phyloP scores from a whole-genome alignment of 2,329 filamentous ascomycete species.

The Beauveria pseudobassiana region DNA sequence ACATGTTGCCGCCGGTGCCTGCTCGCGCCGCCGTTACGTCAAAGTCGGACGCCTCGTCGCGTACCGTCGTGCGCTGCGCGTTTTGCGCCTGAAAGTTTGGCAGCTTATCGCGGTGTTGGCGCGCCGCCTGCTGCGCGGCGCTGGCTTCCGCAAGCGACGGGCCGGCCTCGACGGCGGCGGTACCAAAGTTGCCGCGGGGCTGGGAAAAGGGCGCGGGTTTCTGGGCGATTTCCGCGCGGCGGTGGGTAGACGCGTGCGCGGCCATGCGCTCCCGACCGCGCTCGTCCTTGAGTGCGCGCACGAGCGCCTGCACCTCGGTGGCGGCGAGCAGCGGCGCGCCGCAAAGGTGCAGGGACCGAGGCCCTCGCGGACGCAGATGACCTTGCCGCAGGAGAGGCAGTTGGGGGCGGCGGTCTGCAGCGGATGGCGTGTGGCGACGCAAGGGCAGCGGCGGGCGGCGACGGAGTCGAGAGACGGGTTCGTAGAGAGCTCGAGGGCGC shows the following conservation, averaged over 20 bases:
- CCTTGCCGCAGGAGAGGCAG: constrained; percentile 86
- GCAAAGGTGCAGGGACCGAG: constrained; percentile 91
- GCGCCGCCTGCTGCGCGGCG: constrained; percentile 49
- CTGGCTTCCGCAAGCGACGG: constrained; percentile 48
- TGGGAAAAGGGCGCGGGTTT: constrained; percentile 53
- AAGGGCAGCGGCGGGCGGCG: constrained; percentile 66
- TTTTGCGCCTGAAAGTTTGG: constrained; percentile 81
- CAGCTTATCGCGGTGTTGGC: constrained; percentile 72
- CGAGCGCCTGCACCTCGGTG: constrained; percentile 76
- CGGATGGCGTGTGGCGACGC: constrained; percentile 80
- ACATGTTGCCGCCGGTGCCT: constrained; percentile 51
- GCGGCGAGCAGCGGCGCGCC: constrained; percentile 62
- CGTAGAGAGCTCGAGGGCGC: constrained; percentile 81
- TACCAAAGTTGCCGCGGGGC: constrained; percentile 27
- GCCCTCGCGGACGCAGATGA: constrained; percentile 90
- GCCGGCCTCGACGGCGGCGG: constrained; percentile 19
- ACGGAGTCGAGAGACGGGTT: constrained; percentile 60
- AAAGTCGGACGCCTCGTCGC: constrained; percentile 71
- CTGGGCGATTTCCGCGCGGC: constrained; percentile 55
- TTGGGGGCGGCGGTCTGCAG: constrained; percentile 89
- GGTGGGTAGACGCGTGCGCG: constrained; percentile 64
- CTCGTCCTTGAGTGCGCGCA: constrained; percentile 75
- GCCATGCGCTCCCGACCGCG: constrained; percentile 81
- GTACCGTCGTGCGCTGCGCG: constrained; percentile 71
- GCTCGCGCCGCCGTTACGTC: constrained; percentile 40